phyloP scores from a whole-genome alignment of 345 rosid species.

The Citrus hindsii region DNA sequence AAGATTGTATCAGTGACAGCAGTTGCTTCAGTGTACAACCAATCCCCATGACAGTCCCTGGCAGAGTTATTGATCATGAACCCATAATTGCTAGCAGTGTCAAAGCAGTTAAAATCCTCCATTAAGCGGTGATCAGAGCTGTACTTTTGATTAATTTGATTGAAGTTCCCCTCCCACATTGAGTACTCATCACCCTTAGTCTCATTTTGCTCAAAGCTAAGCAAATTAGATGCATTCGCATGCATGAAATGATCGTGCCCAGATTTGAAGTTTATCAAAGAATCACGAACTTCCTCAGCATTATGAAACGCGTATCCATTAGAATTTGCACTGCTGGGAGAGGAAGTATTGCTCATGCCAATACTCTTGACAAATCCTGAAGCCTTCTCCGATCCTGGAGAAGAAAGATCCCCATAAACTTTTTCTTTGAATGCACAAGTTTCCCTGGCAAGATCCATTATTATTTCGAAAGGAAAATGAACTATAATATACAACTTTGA shows the following conservation, averaged over 20 bases:
- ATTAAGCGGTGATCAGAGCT: slow-evolving; percentile 31
- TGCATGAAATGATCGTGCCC: slow-evolving; percentile 23
- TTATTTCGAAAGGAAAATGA: slow-evolving; percentile 24
- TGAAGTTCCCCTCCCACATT: slow-evolving; percentile 40
- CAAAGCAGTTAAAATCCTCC: slow-evolving; percentile 35
- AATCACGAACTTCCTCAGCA: slow-evolving; percentile 40
- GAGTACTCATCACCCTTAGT: slow-evolving; percentile 23
- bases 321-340: slow-evolving; percentile 49
- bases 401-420: slow-evolving; percentile 31
- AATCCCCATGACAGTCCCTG: slow-evolving; percentile 40
- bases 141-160: slow-evolving; percentile 35
- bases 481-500: neutral
- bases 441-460: slow-evolving; percentile 52
- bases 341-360: slow-evolving; percentile 21
- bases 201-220: slow-evolving; percentile 57
- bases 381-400: slow-evolving; percentile 28
- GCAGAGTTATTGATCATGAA: slow-evolving; percentile 11
- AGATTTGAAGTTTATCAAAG: slow-evolving; percentile 60
- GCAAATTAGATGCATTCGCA: slow-evolving; percentile 54
- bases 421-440: slow-evolving; percentile 20
- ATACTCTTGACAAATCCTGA: slow-evolving; percentile 22
- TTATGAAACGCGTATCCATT: slow-evolving; percentile 37
- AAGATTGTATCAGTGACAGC: slow-evolving; percentile 37
- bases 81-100: slow-evolving; percentile 32
- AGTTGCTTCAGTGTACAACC: slow-evolving; percentile 59